A percentile compares a stretch with the other conserved stretches of the same genome.
Evolutionary conservation across 2,329 filamentous ascomycete species (phyloP).

Genomic region (Fusarium vanettenii): DNA sequence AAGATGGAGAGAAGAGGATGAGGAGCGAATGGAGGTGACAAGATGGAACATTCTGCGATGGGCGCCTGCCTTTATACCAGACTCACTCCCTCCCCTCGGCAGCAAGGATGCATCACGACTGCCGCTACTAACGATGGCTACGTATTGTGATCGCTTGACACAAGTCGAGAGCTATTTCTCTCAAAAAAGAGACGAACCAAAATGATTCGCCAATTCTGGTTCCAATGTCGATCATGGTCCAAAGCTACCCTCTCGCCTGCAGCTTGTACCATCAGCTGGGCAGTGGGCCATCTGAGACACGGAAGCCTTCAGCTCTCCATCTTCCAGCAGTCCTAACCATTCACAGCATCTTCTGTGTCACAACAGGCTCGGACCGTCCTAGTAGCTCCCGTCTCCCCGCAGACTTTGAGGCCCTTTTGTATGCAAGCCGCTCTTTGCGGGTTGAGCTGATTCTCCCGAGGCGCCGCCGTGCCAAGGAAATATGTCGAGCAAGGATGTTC

Average conservation of each 20-base stretch:
- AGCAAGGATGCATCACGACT: neutral
- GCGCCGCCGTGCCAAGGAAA: neutral
- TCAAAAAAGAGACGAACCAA: neutral
- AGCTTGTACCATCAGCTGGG: neutral
- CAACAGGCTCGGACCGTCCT: slow-evolving; percentile 4
- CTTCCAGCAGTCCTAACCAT: neutral
- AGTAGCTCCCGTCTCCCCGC: neutral
- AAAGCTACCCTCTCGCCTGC: neutral
- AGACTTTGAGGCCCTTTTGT: neutral
- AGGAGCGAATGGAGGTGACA: neutral
- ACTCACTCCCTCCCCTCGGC: neutral
- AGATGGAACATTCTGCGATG: neutral
- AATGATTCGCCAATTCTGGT: neutral
- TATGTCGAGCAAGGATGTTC: neutral
- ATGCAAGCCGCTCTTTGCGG: neutral
- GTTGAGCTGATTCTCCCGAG: neutral
- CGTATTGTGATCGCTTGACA: neutral
- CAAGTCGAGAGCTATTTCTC: neutral
- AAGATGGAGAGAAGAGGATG: neutral
- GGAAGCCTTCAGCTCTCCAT: slow-evolving; percentile 7
- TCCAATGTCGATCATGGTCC: neutral
- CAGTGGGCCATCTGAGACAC: slow-evolving; percentile 14
- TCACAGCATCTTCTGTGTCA: neutral
- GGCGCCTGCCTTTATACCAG: neutral
- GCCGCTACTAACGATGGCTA: neutral